Evolutionary conservation across 768 basidiomycete species (phyloP), one percentile per base, ranked within the genome.

Genomic region (Panaeolus cyanescens): DNA sequence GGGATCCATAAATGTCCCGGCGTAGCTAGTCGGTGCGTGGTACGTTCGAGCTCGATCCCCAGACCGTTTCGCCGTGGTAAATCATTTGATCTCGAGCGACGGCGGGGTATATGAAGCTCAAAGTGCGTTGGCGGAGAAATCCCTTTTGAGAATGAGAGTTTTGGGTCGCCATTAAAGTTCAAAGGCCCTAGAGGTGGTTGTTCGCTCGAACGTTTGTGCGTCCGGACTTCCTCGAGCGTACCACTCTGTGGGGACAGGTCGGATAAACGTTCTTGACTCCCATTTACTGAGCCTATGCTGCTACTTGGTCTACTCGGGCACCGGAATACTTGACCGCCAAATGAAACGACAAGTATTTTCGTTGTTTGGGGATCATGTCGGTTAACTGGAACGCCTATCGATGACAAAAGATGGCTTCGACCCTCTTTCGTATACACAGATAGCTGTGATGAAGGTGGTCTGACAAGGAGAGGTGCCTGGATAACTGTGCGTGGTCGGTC

Each of bases 321-420:
- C 58, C 82, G 83, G 71, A 93, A 88, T 7, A 87, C 76, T 66
- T 93, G 91, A 0, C 91, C 91, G 15, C 91, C 91, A 67, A 93
- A 93, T 1, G 91, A 92, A 6, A 93, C 89, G 28, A 93, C 75
- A 28, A 93, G 79, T 39, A 93, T 83, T 67, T 85, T 89, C 2
- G 83, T 86, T 20, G 64, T 72, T 4, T 64, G 61, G 0, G 78
- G 72, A 60, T 86, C 79, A 33, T 87, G 84, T 5, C 80, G 70
- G 17, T 82, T 65, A 10, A 58, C 55, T 0, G 90, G 89, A 0
- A 93, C 74, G 20, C 89, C 90, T 40, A 91, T 79, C 1, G 80
- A 80, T 1, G 70, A 63, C 25, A 50, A 28, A 28, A 3, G 92
- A 80, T n/a, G 92, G 71, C 5, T 68, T 69, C 10, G 77, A 67